Percentiles rank a stretch among this genome's conserved stretches.
Evolutionary conservation across 441 rosid species (phyloP).

Genomic region (Biscutella laevigata): DNA sequence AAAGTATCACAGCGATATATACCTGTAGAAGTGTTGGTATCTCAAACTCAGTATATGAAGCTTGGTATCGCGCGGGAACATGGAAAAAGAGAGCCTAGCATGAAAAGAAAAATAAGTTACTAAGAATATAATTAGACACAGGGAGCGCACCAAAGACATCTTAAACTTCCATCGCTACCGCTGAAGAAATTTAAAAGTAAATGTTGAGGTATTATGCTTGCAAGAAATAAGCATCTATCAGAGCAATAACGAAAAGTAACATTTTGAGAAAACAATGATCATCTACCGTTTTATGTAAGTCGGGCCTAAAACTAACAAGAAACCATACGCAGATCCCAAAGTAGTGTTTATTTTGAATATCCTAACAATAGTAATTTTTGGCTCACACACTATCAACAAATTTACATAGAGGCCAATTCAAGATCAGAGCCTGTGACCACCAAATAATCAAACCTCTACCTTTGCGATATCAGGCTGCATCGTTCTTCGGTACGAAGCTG

Average conservation of each 20-base stretch:
- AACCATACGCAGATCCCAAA: conserved; percentile 2
- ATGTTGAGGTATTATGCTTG: background rate
- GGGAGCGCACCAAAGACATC: background rate
- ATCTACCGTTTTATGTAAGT: conserved; percentile 6
- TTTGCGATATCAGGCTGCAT: conserved; percentile 92
- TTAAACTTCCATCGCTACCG: background rate
- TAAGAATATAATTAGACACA: conserved; percentile 8
- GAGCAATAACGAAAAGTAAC: background rate
- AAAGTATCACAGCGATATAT: conserved; percentile 12
- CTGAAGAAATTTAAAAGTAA: background rate
- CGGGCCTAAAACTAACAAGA: background rate
- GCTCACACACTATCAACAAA: conserved; percentile 6
- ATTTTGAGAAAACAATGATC: conserved; percentile 1
- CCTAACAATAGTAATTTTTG: background rate
- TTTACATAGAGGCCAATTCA: conserved; percentile 1
- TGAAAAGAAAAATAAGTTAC: conserved; percentile 18
- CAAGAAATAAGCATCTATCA: background rate
- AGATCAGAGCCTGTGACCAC: background rate
- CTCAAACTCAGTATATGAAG: conserved; percentile 84
- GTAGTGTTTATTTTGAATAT: background rate
- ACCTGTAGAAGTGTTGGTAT: conserved; percentile 92
- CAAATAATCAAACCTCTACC: conserved; percentile 34
- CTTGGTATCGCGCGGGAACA: conserved; percentile 76
- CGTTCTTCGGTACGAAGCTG: conserved; percentile 89
- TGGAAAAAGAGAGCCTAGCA: conserved; percentile 81